A percentile compares a stretch with the other conserved stretches of the same genome.
These are phyloP conservation scores for Asterophora lycoperdoides DNA, from an alignment of 768 basidiomycete species.

Conservation along the genomic window DNA sequence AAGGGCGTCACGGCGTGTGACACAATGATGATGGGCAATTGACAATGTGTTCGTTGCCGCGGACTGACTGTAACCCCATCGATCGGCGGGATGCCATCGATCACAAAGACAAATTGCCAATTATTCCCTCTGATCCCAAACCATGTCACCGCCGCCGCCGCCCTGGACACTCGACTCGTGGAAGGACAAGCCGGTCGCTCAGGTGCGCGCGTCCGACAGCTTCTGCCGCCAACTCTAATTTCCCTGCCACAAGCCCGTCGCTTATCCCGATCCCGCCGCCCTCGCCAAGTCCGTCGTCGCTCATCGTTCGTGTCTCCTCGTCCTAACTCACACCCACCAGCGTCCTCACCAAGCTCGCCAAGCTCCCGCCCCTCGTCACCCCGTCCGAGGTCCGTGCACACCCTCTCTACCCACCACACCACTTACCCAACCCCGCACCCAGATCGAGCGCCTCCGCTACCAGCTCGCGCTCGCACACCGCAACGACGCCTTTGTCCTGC, in stretches of 20 bases:
- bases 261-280: constrained; percentile 61
- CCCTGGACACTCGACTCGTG: constrained; percentile 85
- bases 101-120: too few relatives aligned
- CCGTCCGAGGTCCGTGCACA: constrained; percentile 77
- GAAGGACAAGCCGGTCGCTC: constrained; percentile 71
- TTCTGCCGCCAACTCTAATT: too few relatives aligned
- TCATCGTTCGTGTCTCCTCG: neutral
- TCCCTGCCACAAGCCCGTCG: too few relatives aligned
- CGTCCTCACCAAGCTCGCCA: constrained; percentile 71
- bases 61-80: too few relatives aligned
- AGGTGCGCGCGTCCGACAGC: constrained; percentile 40
- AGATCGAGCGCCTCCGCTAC: constrained; percentile 81
- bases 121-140: too few relatives aligned
- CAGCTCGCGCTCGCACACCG: constrained; percentile 78
- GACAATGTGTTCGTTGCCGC: too few relatives aligned
- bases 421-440: too few relatives aligned
- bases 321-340: constrained; percentile 33
- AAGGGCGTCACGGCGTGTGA: too few relatives aligned
- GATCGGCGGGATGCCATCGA: too few relatives aligned
- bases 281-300: constrained; percentile 46
- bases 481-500: constrained; percentile 89
- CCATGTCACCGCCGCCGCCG: too few relatives aligned
- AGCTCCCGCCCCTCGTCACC: constrained; percentile 87
- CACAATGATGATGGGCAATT: too few relatives aligned
- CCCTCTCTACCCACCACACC: too few relatives aligned